Base-by-base conservation (phyloP, 169 alveolate genomes). In the Plasmodium blacklocki region DNA sequence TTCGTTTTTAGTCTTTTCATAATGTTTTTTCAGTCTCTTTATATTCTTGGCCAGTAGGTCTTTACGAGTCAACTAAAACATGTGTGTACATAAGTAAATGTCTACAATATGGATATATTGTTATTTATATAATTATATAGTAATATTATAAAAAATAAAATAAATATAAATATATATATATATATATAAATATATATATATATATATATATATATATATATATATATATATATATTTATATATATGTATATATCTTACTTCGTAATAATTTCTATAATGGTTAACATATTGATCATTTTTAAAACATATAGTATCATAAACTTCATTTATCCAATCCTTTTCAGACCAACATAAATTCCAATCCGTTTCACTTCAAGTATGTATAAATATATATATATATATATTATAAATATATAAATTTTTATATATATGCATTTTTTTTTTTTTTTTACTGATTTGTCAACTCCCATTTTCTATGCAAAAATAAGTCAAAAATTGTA, bases 291-390 rank as follows among this genome's bases (percentile, higher is more conserved):
- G 96, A 85, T 97, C 94, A 29, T 98, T 96, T 73, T 94, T 95
- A 21, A 97, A 87, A 72, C 96, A 98, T 18, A 93, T 93, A 60
- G 95, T 97, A 80, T 97, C 98, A 85, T 96, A 93, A 4, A 94
- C 96, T 62, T 97, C 98, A 85, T 94, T 95, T 63, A 97, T 96
- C 97, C 97, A 96, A 68, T 97, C 99, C 88, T 97, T 95, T 91
- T 97, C 99, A 56, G 97, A 96, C 98, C 99, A 97, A 75, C 96
- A 94, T 56, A 97, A 72, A 91, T 97, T 98, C 98, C 98, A 97
- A 21, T 97, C 98, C 11, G 94, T 93, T 26, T 96, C 98, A 64
- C 96, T 93, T 26, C 18, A 8, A 49, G 23, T 39, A 8, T 52
- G 5, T 52, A 19, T 59, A 19, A 3, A 59, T 59, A 59, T 19